Percentiles rank a stretch among this genome's conserved stretches.
Evolutionary conservation across 768 basidiomycete genomes (phyloP).

Genomic region (Lanmaoa rubissima): DNA sequence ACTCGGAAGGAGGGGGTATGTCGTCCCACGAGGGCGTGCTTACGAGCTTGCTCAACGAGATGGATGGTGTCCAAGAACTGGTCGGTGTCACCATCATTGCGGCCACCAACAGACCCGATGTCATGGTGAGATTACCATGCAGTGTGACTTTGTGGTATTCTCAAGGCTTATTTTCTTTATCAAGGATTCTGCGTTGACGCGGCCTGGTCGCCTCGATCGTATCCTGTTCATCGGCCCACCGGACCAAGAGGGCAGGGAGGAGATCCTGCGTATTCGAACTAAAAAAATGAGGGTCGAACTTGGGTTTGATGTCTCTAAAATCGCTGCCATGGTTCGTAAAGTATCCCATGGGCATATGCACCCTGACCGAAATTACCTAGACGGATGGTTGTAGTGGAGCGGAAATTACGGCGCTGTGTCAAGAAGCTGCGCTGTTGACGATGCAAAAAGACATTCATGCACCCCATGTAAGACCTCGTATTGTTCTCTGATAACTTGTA

Average conservation of each 20-base stretch:
- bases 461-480: constrained; percentile 53
- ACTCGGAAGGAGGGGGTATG: constrained; percentile 48
- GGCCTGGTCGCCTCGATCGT: constrained; percentile 92
- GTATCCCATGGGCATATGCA: neutral
- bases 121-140: constrained; percentile 56
- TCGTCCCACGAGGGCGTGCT: constrained; percentile 84
- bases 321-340: constrained; percentile 63
- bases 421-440: constrained; percentile 90
- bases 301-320: constrained; percentile 58
- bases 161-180: neutral
- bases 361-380: constrained; percentile 40
- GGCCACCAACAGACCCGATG: constrained; percentile 93
- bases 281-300: constrained; percentile 78
- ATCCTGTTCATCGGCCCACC: constrained; percentile 95
- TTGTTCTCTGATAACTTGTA: neutral
- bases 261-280: constrained; percentile 81
- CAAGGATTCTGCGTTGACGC: constrained; percentile 92
- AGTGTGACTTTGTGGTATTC: neutral
- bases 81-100: constrained; percentile 94
- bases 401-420: constrained; percentile 87
- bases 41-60: constrained; percentile 92
- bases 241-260: constrained; percentile 71
- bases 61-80: constrained; percentile 97
- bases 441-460: constrained; percentile 88
- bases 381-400: constrained; percentile 96